These are phyloP conservation scores for Leccinellum luteum DNA, from an alignment of 768 basidiomycete species.

Conservation along the genomic window DNA sequence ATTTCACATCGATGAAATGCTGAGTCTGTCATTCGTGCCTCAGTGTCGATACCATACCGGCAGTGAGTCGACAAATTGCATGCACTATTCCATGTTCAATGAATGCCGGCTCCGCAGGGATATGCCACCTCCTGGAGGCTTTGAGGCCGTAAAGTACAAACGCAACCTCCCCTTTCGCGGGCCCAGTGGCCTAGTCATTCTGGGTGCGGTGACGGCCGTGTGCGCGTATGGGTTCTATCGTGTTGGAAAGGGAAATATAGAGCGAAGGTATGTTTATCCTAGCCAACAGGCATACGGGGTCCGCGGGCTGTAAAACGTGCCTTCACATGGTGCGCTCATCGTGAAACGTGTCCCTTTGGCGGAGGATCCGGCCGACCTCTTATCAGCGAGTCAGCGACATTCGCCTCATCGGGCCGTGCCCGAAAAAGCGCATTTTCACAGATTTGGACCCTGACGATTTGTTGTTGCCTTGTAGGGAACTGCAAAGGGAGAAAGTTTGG, in stretches of 20 bases:
- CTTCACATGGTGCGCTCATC: slow-evolving; percentile 52
- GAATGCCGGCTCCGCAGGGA: slow-evolving; percentile 55
- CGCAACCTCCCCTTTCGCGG: slow-evolving; percentile 91
- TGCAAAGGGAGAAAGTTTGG: slow-evolving; percentile 92
- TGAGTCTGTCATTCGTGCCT: slow-evolving; percentile 1
- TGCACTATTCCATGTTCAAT: slow-evolving; percentile 8
- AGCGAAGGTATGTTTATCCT: slow-evolving; percentile 73
- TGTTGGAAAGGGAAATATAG: slow-evolving; percentile 85
- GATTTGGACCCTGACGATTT: slow-evolving; percentile 39
- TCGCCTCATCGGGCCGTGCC: slow-evolving; percentile 38
- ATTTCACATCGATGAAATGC: background rate
- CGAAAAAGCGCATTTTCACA: slow-evolving; percentile 39
- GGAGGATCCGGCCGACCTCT: slow-evolving; percentile 46
- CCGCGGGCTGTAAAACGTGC: slow-evolving; percentile 72
- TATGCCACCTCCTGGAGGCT: slow-evolving; percentile 93
- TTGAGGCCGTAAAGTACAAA: slow-evolving; percentile 91
- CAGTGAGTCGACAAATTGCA: slow-evolving; percentile 25
- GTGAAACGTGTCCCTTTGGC: slow-evolving; percentile 61
- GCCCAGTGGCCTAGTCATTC: slow-evolving; percentile 79
- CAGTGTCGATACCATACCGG: slow-evolving; percentile 28
- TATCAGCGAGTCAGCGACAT: slow-evolving; percentile 49
- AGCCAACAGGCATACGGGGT: slow-evolving; percentile 33
- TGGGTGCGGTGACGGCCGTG: slow-evolving; percentile 81
- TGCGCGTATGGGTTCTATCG: slow-evolving; percentile 92
- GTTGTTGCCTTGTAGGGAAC: slow-evolving; percentile 63